Evolutionary conservation across 208 protist species (phyloP).

Genomic region (Phytomonas sp.): DNA sequence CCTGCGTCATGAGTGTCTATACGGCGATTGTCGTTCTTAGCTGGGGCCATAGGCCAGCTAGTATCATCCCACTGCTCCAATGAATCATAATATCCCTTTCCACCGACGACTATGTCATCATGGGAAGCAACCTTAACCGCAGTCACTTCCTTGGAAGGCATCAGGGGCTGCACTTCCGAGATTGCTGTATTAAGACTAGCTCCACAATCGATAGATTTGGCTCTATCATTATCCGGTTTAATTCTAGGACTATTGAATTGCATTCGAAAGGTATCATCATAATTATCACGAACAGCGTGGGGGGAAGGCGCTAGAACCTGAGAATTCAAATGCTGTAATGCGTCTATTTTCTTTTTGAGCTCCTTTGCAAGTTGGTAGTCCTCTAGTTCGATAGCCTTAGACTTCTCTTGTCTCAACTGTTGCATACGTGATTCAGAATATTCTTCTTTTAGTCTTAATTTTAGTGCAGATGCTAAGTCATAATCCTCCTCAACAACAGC

Average conservation of each 20-base stretch:
- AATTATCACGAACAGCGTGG: background rate
- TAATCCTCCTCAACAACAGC: slow-evolving; percentile 85
- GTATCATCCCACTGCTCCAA: background rate
- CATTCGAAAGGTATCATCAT: background rate
- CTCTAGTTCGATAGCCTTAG: slow-evolving; percentile 54
- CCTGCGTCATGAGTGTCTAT: background rate
- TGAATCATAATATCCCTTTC: slow-evolving; percentile 48
- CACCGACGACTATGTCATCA: slow-evolving; percentile 61
- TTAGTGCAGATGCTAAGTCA: slow-evolving; percentile 68
- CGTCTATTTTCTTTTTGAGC: slow-evolving; percentile 72
- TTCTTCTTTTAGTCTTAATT: slow-evolving; percentile 40
- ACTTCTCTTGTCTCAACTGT: slow-evolving; percentile 58
- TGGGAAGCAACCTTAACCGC: slow-evolving; percentile 9
- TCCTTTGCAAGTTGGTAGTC: slow-evolving; percentile 76
- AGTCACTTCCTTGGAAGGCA: background rate
- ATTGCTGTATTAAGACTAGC: background rate
- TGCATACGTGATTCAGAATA: slow-evolving; percentile 34
- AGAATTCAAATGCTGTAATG: slow-evolving; percentile 19
- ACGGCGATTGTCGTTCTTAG: background rate
- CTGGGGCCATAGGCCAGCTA: background rate
- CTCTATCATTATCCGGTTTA: background rate
- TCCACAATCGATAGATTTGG: background rate
- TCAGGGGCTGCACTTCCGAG: background rate
- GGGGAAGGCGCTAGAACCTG: background rate
- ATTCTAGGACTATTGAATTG: background rate